Conservation (phyloP, 2,329 filamentous ascomycete species). For the Elsinoe necatrix region DNA sequence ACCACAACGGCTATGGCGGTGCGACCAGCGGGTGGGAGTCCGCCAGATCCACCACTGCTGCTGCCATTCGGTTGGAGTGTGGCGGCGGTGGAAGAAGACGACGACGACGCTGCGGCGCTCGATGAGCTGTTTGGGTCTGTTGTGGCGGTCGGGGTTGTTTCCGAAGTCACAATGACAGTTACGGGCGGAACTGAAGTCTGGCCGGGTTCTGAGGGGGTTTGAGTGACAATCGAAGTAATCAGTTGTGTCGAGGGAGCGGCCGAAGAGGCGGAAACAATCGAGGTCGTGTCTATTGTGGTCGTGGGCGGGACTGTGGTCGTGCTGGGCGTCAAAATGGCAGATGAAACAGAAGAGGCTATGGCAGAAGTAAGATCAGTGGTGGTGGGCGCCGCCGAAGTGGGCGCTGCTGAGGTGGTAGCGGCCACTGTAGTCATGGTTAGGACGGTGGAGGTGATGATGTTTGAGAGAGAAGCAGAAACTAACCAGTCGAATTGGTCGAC, state of each 20-base stretch:
- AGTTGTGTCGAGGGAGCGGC: conserved; percentile 20
- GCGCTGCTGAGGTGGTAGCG: conserved; percentile 1
- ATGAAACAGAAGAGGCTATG: conserved; percentile 20
- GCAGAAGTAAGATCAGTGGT: conserved; percentile 16
- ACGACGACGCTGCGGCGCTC: conserved; percentile 17
- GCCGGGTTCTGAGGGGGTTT: conserved; percentile 16
- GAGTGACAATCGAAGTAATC: conserved; percentile 23
- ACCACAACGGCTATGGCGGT: conserved; percentile 93
- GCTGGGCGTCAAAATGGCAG: conserved; percentile 16
- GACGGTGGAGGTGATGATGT: not conserved
- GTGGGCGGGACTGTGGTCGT: conserved; percentile 18
- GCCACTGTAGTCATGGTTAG: conserved; percentile 13
- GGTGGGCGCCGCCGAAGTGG: conserved; percentile 17
- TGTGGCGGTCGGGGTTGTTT: conserved; percentile 17
- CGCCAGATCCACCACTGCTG: conserved; percentile 27
- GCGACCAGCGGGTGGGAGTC: conserved; percentile 55
- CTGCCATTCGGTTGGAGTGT: conserved; percentile 18
- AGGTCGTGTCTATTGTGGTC: conserved; percentile 19
- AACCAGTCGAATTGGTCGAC: conserved; percentile 16
- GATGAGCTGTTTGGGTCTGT: conserved; percentile 16
- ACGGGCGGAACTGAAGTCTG: conserved; percentile 16
- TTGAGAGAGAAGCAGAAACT: not conserved
- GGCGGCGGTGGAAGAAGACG: conserved; percentile 20
- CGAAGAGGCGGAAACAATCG: conserved; percentile 20
- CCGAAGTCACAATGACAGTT: conserved; percentile 23